These are phyloP conservation scores for Rosa persica DNA, from an alignment of 306 rosid genomes.

Conservation along the genomic window DNA sequence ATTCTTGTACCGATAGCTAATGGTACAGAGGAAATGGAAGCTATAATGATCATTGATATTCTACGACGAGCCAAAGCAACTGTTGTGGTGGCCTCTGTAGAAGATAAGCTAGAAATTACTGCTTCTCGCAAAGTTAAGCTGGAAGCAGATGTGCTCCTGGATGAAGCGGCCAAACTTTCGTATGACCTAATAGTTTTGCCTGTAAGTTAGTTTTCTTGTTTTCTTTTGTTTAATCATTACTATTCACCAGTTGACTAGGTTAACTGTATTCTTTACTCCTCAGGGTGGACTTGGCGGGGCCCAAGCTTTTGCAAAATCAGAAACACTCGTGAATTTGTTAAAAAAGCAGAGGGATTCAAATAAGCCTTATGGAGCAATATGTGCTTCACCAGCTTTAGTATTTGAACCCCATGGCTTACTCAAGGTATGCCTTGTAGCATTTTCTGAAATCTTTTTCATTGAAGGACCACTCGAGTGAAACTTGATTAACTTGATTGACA, in stretches of 20 bases:
- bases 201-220: conserved; percentile 41
- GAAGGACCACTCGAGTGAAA: not conserved
- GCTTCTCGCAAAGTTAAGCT: conserved; percentile 83
- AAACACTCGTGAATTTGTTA: conserved; percentile 62
- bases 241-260: not conserved
- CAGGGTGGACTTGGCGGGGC: conserved; percentile 99
- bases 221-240: not conserved
- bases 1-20: conserved; percentile 87
- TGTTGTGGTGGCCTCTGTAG: conserved; percentile 88
- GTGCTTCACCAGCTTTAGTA: conserved; percentile 92
- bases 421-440: conserved; percentile 44
- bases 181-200: conserved; percentile 86
- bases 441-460: not conserved
- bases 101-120: conserved; percentile 56
- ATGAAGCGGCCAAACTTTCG: conserved; percentile 64
- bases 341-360: conserved; percentile 70
- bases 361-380: conserved; percentile 86
- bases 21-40: conserved; percentile 98
- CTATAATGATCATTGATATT: conserved; percentile 68
- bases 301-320: conserved; percentile 76
- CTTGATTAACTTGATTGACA: not conserved
- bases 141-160: conserved; percentile 80
- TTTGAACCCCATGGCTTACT: conserved; percentile 92
- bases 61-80: conserved; percentile 79
- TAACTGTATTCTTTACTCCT: conserved; percentile 25